A percentile compares a stretch with the other conserved stretches of the same genome.
Evolutionary conservation across 345 rosid genomes (phyloP).

Genomic region (Eucalyptus erythrocorys): DNA sequence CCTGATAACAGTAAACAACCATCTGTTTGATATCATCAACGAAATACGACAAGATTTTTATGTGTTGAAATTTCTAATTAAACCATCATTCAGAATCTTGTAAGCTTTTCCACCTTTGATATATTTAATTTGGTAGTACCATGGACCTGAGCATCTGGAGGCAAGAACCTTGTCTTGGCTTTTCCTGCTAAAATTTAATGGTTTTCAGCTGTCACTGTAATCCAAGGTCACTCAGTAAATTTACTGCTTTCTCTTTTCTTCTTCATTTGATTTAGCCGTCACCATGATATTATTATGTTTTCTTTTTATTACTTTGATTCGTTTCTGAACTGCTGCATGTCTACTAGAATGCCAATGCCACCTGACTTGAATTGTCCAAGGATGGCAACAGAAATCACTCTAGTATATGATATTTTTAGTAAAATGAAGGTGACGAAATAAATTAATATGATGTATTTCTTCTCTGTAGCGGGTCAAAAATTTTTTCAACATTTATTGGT

Average conservation of each 20-base stretch:
- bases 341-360: neutral
- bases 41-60: neutral
- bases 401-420: neutral
- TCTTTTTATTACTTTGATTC: neutral
- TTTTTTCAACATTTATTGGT: constrained; percentile 83
- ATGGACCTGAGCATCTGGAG: neutral
- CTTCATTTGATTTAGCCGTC: neutral
- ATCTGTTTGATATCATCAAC: neutral
- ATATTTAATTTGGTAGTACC: neutral
- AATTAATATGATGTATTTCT: neutral
- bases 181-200: neutral
- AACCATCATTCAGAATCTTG: neutral
- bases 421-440: neutral
- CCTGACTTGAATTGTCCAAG: neutral
- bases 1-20: neutral
- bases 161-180: neutral
- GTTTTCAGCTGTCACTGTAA: neutral
- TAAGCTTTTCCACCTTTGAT: neutral
- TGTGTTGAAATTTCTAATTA: neutral
- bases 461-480: constrained; percentile 65
- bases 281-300: neutral
- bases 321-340: neutral
- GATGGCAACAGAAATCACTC: neutral
- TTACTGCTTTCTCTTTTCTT: neutral
- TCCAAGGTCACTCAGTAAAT: neutral